Conservation (phyloP, 257 asterid species). For the Datura wrightii region DNA sequence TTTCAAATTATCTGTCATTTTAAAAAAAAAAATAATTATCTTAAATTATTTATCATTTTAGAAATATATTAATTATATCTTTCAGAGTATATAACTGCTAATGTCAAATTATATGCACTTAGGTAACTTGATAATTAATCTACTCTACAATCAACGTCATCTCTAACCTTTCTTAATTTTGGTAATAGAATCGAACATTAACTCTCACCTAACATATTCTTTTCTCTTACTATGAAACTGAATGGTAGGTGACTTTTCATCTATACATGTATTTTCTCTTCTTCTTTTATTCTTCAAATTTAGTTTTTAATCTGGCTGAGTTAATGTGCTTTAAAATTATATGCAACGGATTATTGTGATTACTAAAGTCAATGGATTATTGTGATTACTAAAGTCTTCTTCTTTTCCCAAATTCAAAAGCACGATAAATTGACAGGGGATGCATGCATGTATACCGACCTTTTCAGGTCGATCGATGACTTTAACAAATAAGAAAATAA, state of each 20-base stretch:
- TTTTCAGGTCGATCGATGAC: not conserved
- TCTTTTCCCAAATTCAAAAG: not conserved
- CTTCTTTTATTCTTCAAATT: not conserved
- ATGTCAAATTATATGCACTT: not conserved
- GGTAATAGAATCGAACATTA: not conserved
- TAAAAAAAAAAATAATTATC: no score
- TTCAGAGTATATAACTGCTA: no score
- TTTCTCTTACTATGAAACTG: not conserved
- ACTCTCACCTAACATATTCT: slow-evolving; percentile 3
- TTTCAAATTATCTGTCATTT: no score
- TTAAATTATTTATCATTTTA: no score
- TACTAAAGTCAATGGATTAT: no score
- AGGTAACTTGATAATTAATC: not conserved
- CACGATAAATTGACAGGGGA: not conserved
- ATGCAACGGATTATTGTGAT: no score
- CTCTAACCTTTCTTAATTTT: not conserved
- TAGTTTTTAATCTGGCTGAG: no score
- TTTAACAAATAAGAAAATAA: not conserved
- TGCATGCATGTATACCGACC: not conserved
- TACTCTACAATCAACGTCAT: not conserved
- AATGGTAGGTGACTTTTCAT: not conserved
- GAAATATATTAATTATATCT: no score
- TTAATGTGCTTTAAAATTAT: no score
- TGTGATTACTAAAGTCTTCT: no score
- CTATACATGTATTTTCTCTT: not conserved